These are phyloP conservation scores for Aspergillus amoenus DNA, from an alignment of 2,329 filamentous ascomycete genomes.

Conservation along the genomic window DNA sequence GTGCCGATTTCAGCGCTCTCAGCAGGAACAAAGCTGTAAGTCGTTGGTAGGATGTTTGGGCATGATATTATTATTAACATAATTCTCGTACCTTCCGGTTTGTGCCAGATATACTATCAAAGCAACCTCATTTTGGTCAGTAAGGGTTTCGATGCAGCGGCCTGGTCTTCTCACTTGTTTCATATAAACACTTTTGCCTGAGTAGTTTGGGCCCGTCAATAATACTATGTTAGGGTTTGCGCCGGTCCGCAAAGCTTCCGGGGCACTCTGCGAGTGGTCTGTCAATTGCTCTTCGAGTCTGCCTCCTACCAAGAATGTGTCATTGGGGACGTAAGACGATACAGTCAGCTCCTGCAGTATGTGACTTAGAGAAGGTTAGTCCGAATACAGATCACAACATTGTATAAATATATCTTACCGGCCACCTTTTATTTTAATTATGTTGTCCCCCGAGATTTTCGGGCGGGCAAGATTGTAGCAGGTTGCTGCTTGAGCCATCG, in stretches of 20 bases:
- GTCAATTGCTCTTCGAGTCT: constrained; percentile 3
- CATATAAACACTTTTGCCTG: constrained; percentile 92
- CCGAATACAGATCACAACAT: background rate
- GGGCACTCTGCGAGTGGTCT: constrained; percentile 2
- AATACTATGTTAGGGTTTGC: constrained; percentile 67
- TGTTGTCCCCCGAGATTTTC: constrained; percentile 66
- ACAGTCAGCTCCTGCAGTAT: constrained; percentile 83
- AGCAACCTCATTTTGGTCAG: constrained; percentile 56
- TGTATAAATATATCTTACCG: constrained; percentile 46
- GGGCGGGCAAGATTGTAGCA: constrained; percentile 72
- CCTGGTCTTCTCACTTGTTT: constrained; percentile 61
- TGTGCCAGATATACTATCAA: constrained; percentile 91
- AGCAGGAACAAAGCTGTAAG: constrained; percentile 77
- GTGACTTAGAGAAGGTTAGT: constrained; percentile 53
- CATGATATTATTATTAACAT: background rate
- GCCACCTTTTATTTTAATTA: constrained; percentile 73
- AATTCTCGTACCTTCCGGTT: constrained; percentile 59
- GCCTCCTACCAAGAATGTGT: constrained; percentile 69
- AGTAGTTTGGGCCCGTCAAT: constrained; percentile 92
- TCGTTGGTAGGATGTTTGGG: background rate
- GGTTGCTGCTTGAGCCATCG: constrained; percentile 73
- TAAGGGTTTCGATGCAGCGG: background rate
- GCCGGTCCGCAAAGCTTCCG: background rate
- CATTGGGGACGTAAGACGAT: constrained; percentile 77
- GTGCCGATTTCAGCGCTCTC: constrained; percentile 73